Evolutionary conservation across 805 yeast genomes (phyloP).

Genomic region (Starmera quercuum): DNA sequence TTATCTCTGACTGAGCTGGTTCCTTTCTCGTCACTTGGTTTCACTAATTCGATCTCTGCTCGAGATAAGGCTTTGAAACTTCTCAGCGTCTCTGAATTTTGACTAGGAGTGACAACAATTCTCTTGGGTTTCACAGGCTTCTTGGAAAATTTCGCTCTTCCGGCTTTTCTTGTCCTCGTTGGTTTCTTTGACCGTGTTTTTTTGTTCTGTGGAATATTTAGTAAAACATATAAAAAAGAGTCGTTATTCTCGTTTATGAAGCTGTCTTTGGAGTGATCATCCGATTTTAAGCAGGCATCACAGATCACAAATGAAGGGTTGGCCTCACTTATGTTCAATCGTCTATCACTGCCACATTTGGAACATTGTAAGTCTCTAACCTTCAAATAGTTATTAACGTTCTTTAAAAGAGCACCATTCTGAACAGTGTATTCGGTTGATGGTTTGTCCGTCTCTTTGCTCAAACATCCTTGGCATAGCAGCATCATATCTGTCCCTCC

Average conservation of each 20-base stretch:
- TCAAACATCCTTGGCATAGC: conserved; percentile 38
- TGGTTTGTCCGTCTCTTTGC: conserved; percentile 35
- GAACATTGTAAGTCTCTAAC: conserved; percentile 45
- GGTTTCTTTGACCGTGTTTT: conserved; percentile 4
- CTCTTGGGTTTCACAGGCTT: conserved; percentile 14
- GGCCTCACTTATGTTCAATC: conserved; percentile 28
- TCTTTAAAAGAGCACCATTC: conserved; percentile 48
- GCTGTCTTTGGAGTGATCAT: conserved; percentile 6
- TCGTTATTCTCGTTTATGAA: conserved; percentile 41
- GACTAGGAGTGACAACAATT: conserved; percentile 33
- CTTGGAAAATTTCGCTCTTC: conserved; percentile 21
- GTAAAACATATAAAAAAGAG: conserved; percentile 35
- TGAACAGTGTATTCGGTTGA: conserved; percentile 41
- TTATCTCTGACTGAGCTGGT: background rate
- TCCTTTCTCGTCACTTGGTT: conserved; percentile 1
- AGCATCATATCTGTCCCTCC: conserved; percentile 49
- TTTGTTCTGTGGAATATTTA: conserved; percentile 38
- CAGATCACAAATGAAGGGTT: conserved; percentile 29
- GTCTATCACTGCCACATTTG: conserved; percentile 33
- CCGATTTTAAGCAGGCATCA: conserved; percentile 29
- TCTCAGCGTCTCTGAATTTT: conserved; percentile 29
- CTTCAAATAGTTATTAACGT: conserved; percentile 36
- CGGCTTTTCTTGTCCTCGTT: conserved; percentile 25
- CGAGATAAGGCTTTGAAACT: conserved; percentile 26
- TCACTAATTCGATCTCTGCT: conserved; percentile 8